Evolutionary conservation across 163 green algal genomes (phyloP), one percentile per base, ranked within the genome.

Genomic region (Volvox carteri): DNA sequence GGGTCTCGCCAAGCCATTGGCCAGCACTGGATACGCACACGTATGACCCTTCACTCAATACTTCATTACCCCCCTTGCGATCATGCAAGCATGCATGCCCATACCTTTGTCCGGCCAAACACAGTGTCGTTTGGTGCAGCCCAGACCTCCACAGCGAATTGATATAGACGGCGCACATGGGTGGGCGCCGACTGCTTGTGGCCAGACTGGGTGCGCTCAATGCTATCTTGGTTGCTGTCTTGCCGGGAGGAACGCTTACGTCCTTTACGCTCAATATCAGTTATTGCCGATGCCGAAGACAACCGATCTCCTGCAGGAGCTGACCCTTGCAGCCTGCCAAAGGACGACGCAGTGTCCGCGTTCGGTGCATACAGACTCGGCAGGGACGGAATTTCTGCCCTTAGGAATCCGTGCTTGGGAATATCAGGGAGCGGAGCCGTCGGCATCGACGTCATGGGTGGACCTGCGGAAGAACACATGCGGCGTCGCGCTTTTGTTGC

Each of bases 71-170:
- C n/a, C n/a, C n/a, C n/a, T n/a, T n/a, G n/a, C n/a, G n/a, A n/a
- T n/a, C n/a, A n/a, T n/a, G n/a, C n/a, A n/a, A n/a, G n/a, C n/a
- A n/a, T n/a, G n/a, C n/a, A 73, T 37, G 37, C 65, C 65, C 65
- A 23, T 41, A 94, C 94, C 92, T 98, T 98, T 85, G 95, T 97
- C 80, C 95, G 91, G 30, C 62, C 77, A 89, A 97, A 98, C 12
- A 96, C 91, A 1, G 91, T 94, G 46, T 93, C 93, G 41, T 90
- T 88, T 33, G 95, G 95, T 2, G 91, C 93, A 0, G 95, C 88
- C 74, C 94, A 94, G 23, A 98, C 94, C 77, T 98, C 96, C 60
- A 96, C 95, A 1, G 95, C 91, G 90, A 98, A 97, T 87, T 96
- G 90, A 84, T 95, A 98, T 86, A 96, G 88, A 25, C 95, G 87